Evolutionary conservation across 2,329 filamentous ascomycete species (phyloP).

Genomic region (Exophiala dermatitidis): DNA sequence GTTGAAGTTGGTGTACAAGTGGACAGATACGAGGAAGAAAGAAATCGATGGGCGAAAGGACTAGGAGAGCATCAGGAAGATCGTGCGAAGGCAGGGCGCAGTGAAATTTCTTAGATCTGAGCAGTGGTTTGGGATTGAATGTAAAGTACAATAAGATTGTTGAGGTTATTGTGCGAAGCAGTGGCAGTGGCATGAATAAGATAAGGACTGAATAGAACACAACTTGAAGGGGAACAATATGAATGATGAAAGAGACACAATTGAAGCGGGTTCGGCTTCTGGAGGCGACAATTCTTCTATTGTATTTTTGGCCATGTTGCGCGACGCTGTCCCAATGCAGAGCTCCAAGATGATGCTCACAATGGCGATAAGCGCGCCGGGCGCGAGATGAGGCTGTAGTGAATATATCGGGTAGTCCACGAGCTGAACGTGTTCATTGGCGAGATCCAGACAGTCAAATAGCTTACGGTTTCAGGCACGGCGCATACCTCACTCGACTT

Average conservation of each 20-base stretch:
- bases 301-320: neutral
- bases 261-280: neutral
- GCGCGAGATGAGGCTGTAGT: slow-evolving; percentile 21
- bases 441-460: slow-evolving; percentile 14
- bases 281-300: slow-evolving; percentile 10
- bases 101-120: neutral
- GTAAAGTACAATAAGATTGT: slow-evolving; percentile 2
- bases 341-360: slow-evolving; percentile 5
- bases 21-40: neutral
- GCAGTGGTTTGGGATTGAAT: neutral
- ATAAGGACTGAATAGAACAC: slow-evolving; percentile 1
- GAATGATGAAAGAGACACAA: slow-evolving; percentile 8
- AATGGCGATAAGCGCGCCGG: slow-evolving; percentile 13
- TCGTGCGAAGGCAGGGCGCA: no score
- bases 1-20: neutral
- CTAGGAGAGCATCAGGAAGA: no score
- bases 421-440: slow-evolving; percentile 19
- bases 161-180: neutral
- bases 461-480: slow-evolving; percentile 14
- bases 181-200: neutral
- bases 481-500: neutral
- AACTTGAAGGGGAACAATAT: slow-evolving; percentile 16
- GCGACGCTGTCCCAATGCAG: neutral
- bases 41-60: neutral
- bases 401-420: slow-evolving; percentile 6